Base-by-base conservation (phyloP, 2,329 filamentous ascomycete genomes). In the Pseudogymnoascus sp. region DNA sequence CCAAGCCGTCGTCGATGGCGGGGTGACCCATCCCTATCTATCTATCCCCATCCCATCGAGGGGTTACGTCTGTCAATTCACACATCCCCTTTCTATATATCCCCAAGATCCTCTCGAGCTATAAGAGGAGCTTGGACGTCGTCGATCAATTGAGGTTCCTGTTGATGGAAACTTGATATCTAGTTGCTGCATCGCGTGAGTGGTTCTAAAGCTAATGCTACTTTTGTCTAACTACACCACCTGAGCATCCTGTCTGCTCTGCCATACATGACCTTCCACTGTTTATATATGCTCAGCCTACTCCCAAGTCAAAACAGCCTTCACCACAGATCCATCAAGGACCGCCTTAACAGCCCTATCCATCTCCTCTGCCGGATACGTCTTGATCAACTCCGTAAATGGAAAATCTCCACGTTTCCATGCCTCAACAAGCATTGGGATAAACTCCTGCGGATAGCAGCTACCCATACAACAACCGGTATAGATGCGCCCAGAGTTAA, bases 361-460 rank as follows among this genome's bases (percentile, higher is more conserved):
- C 65, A 67, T 64, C n/a, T 69, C 66, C 21, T 62, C 21, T 4
- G 63, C 68, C 1, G 61, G 21, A 25, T 68, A 69, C 10, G 59
- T 65, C 50, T 44, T 65, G 4, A 68, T 64, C 44, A 69, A 36
- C 37, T 69, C 67, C 10, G 67, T 67, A 31, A 68, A 69, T 3
- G 68, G 66, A 25, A 69, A 69, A 4, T 64, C 63, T 11, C 66
- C 67, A 1, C 60, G 62, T 18, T 66, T 59, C 67, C 66, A 68
- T 7, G 63, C 67, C 16, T 62, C 61, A 1, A 66, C 62, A 12
- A 69, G 59, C 62, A 62, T 63, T 1, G 66, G 67, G 11, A 69
- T 61, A 42, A 69, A 69, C 18, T 69, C 68, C 10, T 66, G 67
- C 5, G 68, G 67, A 42, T 69, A 69, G 14, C 66, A 66, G 44